These are phyloP conservation scores for Hericium rajendrae DNA, from an alignment of 768 basidiomycete species.

Conservation along the genomic window DNA sequence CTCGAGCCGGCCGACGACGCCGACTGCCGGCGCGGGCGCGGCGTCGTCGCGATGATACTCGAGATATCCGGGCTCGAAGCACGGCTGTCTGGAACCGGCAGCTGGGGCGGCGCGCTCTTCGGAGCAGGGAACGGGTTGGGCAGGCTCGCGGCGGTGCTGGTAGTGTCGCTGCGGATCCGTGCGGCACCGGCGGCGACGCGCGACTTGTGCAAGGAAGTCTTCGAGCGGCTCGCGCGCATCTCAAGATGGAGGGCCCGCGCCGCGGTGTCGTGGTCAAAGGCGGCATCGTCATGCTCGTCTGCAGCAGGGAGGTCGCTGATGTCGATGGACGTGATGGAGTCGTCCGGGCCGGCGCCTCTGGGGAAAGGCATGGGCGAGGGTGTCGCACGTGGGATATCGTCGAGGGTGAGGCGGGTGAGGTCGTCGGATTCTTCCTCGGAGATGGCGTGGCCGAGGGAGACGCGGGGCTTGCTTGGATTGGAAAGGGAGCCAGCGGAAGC, in stretches of 20 bases:
- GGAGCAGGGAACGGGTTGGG: no score
- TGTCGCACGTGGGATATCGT: slow-evolving; percentile 16
- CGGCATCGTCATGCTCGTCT: slow-evolving; percentile 18
- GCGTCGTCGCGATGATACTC: slow-evolving; percentile 22
- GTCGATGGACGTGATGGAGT: slow-evolving; percentile 22
- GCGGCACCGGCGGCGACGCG: background rate
- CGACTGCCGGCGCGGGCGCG: slow-evolving; percentile 21
- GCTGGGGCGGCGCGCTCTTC: no score
- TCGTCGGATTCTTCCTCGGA: slow-evolving; percentile 18
- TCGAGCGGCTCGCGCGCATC: slow-evolving; percentile 6
- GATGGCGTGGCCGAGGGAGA: slow-evolving; percentile 20
- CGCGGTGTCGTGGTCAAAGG: background rate
- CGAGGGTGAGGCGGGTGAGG: slow-evolving; percentile 18
- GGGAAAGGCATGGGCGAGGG: slow-evolving; percentile 6
- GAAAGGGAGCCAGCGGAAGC: slow-evolving; percentile 20
- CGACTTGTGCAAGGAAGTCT: slow-evolving; percentile 1
- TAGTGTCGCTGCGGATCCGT: slow-evolving; percentile 1
- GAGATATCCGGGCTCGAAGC: slow-evolving; percentile 25
- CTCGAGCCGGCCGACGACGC: slow-evolving; percentile 16
- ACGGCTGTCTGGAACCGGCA: background rate
- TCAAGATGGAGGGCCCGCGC: slow-evolving; percentile 1
- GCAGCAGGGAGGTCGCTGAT: slow-evolving; percentile 22
- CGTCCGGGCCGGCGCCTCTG: slow-evolving; percentile 10
- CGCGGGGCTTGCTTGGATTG: slow-evolving; percentile 5
- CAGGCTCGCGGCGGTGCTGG: no score